Conservation (phyloP, 2,329 filamentous ascomycete genomes). For the Pseudogymnoascus sp. region DNA sequence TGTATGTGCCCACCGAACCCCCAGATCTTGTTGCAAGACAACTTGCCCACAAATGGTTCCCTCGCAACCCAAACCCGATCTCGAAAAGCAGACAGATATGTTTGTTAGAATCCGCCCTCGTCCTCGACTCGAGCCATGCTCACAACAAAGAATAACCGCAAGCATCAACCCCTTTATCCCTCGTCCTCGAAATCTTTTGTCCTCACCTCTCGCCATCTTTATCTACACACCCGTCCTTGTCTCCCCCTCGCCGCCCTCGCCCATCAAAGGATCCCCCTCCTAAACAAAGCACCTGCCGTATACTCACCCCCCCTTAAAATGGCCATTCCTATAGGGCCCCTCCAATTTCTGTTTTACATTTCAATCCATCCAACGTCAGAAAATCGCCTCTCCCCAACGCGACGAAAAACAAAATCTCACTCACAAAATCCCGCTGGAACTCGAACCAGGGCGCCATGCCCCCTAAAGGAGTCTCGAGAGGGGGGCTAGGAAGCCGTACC, state of each 20-base stretch:
- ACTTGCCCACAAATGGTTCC: not conserved
- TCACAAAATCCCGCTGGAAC: not conserved
- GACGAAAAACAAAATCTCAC: not conserved
- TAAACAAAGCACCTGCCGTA: not conserved
- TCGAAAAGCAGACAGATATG: not conserved
- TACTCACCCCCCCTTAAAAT: not conserved
- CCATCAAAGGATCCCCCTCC: not conserved
- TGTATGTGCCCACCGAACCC: not conserved
- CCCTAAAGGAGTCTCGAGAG: not conserved
- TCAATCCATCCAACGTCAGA: not conserved
- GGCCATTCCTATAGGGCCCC: not conserved
- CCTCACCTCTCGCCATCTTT: not conserved
- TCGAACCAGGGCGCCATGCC: not conserved
- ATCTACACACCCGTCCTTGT: not conserved
- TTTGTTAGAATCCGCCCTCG: not conserved
- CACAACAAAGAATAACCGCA: not conserved
- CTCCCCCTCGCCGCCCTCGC: not conserved
- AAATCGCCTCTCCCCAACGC: not conserved
- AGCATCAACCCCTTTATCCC: not conserved
- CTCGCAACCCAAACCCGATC: not conserved
- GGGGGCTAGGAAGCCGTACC: not conserved
- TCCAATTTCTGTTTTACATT: not conserved
- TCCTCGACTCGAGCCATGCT: not conserved
- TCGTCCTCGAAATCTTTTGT: not conserved
- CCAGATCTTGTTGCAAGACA: not conserved